Evolutionary conservation across 2,329 filamentous ascomycete genomes (phyloP), one percentile per base, ranked within the genome.

Genomic region (Botryosphaeria agaves): DNA sequence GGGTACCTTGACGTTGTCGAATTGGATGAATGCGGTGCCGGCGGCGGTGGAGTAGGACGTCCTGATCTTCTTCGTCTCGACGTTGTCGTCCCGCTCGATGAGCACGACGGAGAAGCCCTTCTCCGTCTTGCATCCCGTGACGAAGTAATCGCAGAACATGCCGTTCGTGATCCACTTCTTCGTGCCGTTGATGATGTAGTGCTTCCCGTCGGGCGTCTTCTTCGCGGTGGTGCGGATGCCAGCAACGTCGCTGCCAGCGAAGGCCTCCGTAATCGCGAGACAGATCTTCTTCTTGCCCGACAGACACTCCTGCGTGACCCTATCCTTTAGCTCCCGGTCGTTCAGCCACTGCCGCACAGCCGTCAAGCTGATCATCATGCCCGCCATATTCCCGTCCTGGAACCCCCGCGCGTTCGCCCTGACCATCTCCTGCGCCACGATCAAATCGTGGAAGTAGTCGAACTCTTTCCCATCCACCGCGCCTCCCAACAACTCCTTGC

Each of bases 151-250:
- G 37, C 61, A 69, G 54, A 75, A 89, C 45, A 76, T 72, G 36
- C 78, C 80, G 52, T 84, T 83, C 23, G 79, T 84, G 48, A 83
- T 84, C 55, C 79, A 84, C 58, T 87, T 89, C 66, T 85, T 87
- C 32, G 64, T 74, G 29, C 78, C 77, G 46, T 77, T 76, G 31
- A 71, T 61, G 39, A 67, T 65, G 49, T 80, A 85, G 53, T 75
- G 65, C 49, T 76, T 74, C 28, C 79, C 79, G 46, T 84, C 78
- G 1, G 72, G 55, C 0, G 76, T 82, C 59, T 83, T 82, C 41
- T 66, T 66, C 1, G 80, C 81, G 0, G 80, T 89, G 0, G 82
- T 89, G 37, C 77, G 66, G 21, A 91, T 61, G 11, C 78, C 73
- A 9, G 82, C 79, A 4, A 91, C 82, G 50, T 91, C 83, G 21